Percentiles rank a stretch among this genome's conserved stretches.
Conservation (phyloP, 2,329 filamentous ascomycete genomes). For the Aspergillus tubingensis region DNA sequence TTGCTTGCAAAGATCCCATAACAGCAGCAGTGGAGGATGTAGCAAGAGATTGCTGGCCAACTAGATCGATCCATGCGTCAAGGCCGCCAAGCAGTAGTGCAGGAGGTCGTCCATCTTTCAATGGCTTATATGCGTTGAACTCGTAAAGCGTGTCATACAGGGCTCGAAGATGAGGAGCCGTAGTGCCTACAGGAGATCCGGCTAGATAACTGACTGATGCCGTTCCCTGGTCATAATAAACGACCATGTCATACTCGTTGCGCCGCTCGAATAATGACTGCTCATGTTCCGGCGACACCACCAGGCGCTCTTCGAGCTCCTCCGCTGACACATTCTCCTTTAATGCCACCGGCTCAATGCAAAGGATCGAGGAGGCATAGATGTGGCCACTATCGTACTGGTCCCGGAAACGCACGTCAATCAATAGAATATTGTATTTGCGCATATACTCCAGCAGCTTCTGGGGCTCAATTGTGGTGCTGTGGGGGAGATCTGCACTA, state of each 20-base stretch:
- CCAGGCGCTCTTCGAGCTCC: slow-evolving; percentile 56
- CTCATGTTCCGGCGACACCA: slow-evolving; percentile 59
- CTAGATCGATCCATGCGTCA: slow-evolving; percentile 81
- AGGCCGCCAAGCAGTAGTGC: slow-evolving; percentile 80
- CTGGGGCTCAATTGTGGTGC: slow-evolving; percentile 65
- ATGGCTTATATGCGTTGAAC: slow-evolving; percentile 76
- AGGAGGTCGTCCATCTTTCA: slow-evolving; percentile 66
- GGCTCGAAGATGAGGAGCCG: slow-evolving; percentile 63
- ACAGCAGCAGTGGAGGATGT: slow-evolving; percentile 58
- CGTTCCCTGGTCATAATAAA: slow-evolving; percentile 81
- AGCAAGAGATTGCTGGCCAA: slow-evolving; percentile 68
- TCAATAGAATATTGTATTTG: slow-evolving; percentile 69
- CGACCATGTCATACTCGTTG: slow-evolving; percentile 78
- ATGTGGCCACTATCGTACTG: slow-evolving; percentile 90
- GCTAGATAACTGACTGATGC: slow-evolving; percentile 59
- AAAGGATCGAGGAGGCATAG: slow-evolving; percentile 78
- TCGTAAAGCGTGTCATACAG: slow-evolving; percentile 79
- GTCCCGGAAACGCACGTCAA: slow-evolving; percentile 79
- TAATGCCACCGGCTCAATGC: slow-evolving; percentile 79
- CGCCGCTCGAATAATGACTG: slow-evolving; percentile 70
- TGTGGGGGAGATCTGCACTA: slow-evolving; percentile 55
- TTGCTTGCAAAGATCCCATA: slow-evolving; percentile 47
- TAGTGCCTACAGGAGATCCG: slow-evolving; percentile 49
- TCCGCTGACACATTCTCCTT: slow-evolving; percentile 68
- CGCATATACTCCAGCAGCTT: slow-evolving; percentile 71